Evolutionary conservation across 257 asterid genomes (phyloP).

Genomic region (Solanum medicagineum): DNA sequence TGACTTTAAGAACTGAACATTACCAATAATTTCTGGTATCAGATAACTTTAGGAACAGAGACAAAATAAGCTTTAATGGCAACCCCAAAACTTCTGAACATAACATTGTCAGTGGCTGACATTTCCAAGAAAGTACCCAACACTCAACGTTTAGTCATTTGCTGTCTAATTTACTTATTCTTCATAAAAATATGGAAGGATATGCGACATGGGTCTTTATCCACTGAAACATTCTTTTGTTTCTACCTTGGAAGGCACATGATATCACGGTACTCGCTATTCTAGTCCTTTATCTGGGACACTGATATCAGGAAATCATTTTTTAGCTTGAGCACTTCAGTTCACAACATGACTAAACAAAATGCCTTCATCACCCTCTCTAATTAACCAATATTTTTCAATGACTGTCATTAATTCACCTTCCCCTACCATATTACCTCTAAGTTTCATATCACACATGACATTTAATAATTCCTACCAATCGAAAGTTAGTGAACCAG

Average conservation of each 20-base stretch:
- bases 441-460: not conserved
- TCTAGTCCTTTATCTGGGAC: constrained; percentile 8
- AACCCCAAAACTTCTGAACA: not conserved
- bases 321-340: not conserved
- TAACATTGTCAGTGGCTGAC: not conserved
- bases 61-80: not conserved
- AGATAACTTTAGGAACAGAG: not conserved
- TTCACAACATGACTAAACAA: not conserved
- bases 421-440: not conserved
- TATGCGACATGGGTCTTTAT: not conserved
- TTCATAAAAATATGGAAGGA: not conserved
- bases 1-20: not conserved
- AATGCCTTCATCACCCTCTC: not conserved
- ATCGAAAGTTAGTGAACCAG: not conserved
- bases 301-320: not conserved
- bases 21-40: not conserved
- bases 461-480: not conserved
- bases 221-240: not conserved
- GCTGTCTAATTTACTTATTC: not conserved
- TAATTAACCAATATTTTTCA: not conserved
- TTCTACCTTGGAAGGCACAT: not conserved
- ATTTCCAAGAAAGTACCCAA: not conserved
- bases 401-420: not conserved
- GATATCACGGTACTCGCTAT: not conserved
- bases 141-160: not conserved